phyloP scores from a whole-genome alignment of 352 stramenopile genomes.

The Phytophthora europaea region DNA sequence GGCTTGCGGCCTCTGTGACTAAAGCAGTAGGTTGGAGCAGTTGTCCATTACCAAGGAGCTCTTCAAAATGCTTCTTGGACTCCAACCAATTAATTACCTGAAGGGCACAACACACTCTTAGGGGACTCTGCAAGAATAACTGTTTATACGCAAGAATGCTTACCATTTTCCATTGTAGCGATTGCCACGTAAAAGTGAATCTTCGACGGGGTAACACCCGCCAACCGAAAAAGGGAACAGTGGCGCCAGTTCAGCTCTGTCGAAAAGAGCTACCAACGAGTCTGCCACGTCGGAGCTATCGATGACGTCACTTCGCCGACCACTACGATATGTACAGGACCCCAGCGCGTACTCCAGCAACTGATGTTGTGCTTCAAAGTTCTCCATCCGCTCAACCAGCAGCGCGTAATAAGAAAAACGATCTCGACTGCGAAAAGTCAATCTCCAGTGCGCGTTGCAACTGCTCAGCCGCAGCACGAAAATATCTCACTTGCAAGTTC shows the following conservation, averaged over 20 bases:
- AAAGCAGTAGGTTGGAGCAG: neutral
- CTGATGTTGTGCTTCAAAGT: constrained; percentile 59
- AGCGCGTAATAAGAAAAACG: constrained; percentile 81
- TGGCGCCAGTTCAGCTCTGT: constrained; percentile 9
- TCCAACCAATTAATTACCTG: constrained; percentile 54
- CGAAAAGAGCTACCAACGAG: constrained; percentile 35
- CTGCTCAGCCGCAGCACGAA: constrained; percentile 47
- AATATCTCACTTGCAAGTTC: constrained; percentile 45
- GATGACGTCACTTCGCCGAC: neutral
- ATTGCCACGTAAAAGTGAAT: constrained; percentile 47
- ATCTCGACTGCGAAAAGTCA: constrained; percentile 52
- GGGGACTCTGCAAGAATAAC: no score
- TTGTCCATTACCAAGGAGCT: constrained; percentile 22
- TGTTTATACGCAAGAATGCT: no score
- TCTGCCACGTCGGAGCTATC: neutral
- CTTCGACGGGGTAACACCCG: constrained; percentile 24
- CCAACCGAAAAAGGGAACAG: constrained; percentile 34
- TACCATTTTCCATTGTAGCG: constrained; percentile 56
- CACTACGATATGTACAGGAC: constrained; percentile 7
- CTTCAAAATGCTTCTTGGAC: constrained; percentile 57
- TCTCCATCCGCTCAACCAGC: constrained; percentile 62
- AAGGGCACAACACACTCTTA: no score
- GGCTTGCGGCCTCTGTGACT: constrained; percentile 25
- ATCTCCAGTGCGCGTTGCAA: constrained; percentile 72
- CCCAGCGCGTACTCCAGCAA: constrained; percentile 66